These are phyloP conservation scores for Aspergillus sp. DNA, from an alignment of 2,329 filamentous ascomycete genomes.

Conservation along the genomic window DNA sequence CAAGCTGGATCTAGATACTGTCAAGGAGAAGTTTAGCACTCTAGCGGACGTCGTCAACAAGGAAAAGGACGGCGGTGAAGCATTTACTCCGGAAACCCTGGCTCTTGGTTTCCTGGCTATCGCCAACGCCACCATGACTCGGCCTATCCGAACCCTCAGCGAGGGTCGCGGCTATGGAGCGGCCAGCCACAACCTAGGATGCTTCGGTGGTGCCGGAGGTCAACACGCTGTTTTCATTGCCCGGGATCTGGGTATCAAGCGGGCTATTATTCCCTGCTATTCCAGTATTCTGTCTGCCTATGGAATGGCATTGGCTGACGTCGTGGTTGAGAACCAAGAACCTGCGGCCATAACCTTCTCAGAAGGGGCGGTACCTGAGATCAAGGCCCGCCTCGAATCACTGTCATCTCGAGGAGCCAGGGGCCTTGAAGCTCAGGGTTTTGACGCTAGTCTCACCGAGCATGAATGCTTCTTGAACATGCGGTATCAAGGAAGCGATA, in stretches of 20 bases:
- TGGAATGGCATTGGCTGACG: constrained; percentile 91
- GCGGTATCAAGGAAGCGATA: constrained; percentile 53
- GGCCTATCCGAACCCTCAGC: constrained; percentile 85
- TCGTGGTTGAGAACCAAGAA: constrained; percentile 81
- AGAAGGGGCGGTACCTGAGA: constrained; percentile 35
- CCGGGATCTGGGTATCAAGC: constrained; percentile 76
- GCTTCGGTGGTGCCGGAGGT: constrained; percentile 87
- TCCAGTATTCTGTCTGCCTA: constrained; percentile 91
- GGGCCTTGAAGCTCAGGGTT: constrained; percentile 40
- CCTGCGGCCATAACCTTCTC: constrained; percentile 54
- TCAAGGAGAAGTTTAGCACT: constrained; percentile 68
- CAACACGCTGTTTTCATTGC: constrained; percentile 93
- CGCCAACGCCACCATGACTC: constrained; percentile 46
- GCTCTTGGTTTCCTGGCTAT: constrained; percentile 44
- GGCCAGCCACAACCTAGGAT: constrained; percentile 84
- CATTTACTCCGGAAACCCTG: constrained; percentile 19
- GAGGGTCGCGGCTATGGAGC: constrained; percentile 92
- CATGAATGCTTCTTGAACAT: constrained; percentile 49
- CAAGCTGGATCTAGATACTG: constrained; percentile 75
- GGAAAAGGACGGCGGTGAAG: constrained; percentile 47
- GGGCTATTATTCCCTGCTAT: constrained; percentile 85
- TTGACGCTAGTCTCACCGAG: constrained; percentile 39
- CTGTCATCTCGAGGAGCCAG: constrained; percentile 7
- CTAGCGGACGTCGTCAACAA: constrained; percentile 59
- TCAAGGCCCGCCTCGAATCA: constrained; percentile 6